A percentile compares a stretch with the other conserved stretches of the same genome.
phyloP scores from a whole-genome alignment of 2,329 filamentous ascomycete species.

The Cercospora sp. region DNA sequence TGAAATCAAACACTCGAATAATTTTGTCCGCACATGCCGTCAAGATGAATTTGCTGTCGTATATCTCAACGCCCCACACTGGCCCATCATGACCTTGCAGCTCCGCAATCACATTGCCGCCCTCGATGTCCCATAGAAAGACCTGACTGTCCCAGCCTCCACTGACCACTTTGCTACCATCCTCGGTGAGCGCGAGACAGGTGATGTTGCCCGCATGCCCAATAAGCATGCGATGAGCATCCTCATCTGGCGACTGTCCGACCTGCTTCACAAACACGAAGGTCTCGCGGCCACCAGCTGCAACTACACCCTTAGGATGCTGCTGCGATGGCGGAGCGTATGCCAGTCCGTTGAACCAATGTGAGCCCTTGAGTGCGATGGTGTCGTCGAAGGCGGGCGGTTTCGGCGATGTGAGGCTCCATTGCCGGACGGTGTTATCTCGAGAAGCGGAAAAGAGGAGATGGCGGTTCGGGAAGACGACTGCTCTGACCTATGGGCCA shows the following conservation, averaged over 20 bases:
- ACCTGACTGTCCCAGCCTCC: conserved; percentile 92
- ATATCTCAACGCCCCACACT: conserved; percentile 89
- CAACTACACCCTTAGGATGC: conserved; percentile 75
- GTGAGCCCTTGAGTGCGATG: conserved; percentile 75
- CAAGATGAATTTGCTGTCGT: conserved; percentile 75
- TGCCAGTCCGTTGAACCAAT: conserved; percentile 84
- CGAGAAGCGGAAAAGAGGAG: conserved; percentile 81
- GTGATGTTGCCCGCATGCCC: conserved; percentile 89
- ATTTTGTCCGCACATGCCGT: conserved; percentile 83
- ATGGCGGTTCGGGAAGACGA: conserved; percentile 72
- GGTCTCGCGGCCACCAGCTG: conserved; percentile 87
- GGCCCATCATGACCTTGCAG: conserved; percentile 75
- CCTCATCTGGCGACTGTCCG: conserved; percentile 64
- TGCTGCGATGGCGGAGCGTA: conserved; percentile 69
- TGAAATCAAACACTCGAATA: conserved; percentile 76
- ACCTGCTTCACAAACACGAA: conserved; percentile 87
- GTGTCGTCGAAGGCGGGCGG: conserved; percentile 73
- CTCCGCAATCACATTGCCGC: conserved; percentile 74
- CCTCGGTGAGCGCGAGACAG: conserved; percentile 73
- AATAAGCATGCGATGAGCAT: conserved; percentile 80
- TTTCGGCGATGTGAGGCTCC: conserved; percentile 67
- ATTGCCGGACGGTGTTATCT: conserved; percentile 85
- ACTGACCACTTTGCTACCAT: conserved; percentile 75
- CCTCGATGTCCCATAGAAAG: conserved; percentile 79
- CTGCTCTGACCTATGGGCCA: conserved; percentile 72